Percentiles rank a stretch among this genome's conserved stretches.
Evolutionary conservation across 2,329 filamentous ascomycete genomes (phyloP).

Genomic region (Davidsoniella australis): DNA sequence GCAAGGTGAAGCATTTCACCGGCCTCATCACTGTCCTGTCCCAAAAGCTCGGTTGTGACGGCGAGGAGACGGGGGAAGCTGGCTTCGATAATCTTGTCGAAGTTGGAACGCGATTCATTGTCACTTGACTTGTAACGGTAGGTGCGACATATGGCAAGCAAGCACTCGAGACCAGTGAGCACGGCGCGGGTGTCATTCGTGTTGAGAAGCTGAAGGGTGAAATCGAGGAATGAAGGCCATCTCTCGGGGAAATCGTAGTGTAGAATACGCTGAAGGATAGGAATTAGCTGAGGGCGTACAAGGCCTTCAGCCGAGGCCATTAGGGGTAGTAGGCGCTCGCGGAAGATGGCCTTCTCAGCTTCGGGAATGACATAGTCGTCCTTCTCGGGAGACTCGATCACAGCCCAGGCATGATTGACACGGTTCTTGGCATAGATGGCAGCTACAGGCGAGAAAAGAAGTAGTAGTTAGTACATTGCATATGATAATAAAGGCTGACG

Average conservation of each 20-base stretch:
- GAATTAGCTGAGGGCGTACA: conserved; percentile 83
- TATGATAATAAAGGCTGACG: neutral
- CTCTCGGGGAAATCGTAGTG: conserved; percentile 86
- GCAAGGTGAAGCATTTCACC: conserved; percentile 93
- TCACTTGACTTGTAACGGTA: conserved; percentile 82
- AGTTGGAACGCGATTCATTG: conserved; percentile 60
- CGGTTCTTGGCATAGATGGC: conserved; percentile 98
- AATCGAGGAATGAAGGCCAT: conserved; percentile 90
- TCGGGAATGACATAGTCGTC: conserved; percentile 65
- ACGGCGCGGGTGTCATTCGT: conserved; percentile 75
- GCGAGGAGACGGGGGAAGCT: conserved; percentile 76
- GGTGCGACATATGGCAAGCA: conserved; percentile 85
- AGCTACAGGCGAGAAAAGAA: conserved; percentile 34
- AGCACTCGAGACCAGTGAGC: conserved; percentile 82
- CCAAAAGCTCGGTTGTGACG: conserved; percentile 77
- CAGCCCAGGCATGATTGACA: conserved; percentile 80
- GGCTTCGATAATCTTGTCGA: conserved; percentile 83
- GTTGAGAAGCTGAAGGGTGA: conserved; percentile 75
- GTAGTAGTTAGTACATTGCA: neutral
- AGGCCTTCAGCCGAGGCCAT: conserved; percentile 64
- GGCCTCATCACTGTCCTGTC: conserved; percentile 83
- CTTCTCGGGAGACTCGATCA: conserved; percentile 50
- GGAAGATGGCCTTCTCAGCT: conserved; percentile 72
- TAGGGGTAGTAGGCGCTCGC: conserved; percentile 75
- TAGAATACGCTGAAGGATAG: conserved; percentile 87